Base-by-base conservation (phyloP, 202 grass and related monocot genomes). In the Eragrostis tef region DNA sequence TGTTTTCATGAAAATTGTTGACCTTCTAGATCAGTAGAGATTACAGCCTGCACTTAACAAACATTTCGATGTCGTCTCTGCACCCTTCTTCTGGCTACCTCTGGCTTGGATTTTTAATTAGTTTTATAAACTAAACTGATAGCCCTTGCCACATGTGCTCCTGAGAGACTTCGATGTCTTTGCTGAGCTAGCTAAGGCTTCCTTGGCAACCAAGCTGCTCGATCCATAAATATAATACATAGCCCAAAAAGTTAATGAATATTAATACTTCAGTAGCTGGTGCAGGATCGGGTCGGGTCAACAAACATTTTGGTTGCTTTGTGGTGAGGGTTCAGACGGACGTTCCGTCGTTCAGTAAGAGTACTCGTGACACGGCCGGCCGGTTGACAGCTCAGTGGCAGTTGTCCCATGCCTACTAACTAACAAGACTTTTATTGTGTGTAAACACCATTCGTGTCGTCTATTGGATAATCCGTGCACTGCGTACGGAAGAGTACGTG, bases 241-340 rank as follows among this genome's bases (percentile, higher is more conserved):
- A 0, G 9, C 2, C 20, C n/a, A 5, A 39, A 39, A 39, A 39
- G 34, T 39, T 39, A 39, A 39, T 39, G 34, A 39, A 59, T 24
- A 25, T 25, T 7, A 59, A 24, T 59, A 25, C 9, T 59, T 24
- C 24, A 25, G 58, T 63, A 62, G 58, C 11, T 63, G 24, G 22
- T 63, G 25, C 16, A 63, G 58, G 60, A 63, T 63, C 60, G 31
- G 60, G 60, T 63, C 60, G 31, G 60, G 60, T 63, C 60, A 63
- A 63, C 60, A 16, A 63, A 29, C 60, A 63, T 14, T 15, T 15
- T 5, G 60, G 60, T 63, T 63, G 60, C 60, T 63, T 63, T 63
- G 60, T 63, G 26, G 26, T 15, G 60, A 63, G 60, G 60, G 26
- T 63, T 63, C 60, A 63, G 60, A 58, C 54, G n/a, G 54, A 39